Evolutionary conservation across 2,329 filamentous ascomycete species (phyloP).

Genomic region (Atkinsonella hypoxylon): DNA sequence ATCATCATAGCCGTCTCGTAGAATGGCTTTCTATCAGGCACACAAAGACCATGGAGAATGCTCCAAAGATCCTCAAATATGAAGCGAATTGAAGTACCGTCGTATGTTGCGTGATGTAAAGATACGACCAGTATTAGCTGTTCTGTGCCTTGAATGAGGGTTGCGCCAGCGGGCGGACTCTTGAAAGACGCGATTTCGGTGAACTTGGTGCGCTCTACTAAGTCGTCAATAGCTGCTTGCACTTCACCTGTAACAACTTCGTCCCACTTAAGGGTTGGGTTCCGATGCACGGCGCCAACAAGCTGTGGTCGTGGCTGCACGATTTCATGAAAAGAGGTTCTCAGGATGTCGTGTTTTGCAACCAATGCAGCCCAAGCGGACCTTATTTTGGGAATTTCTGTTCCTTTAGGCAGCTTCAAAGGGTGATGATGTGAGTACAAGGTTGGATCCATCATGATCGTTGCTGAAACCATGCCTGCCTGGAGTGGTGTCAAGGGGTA

Average conservation of each 20-base stretch:
- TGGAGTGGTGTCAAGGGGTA: conserved; percentile 16
- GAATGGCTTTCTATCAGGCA: not conserved
- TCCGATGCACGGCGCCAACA: conserved; percentile 5
- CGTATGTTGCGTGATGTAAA: not conserved
- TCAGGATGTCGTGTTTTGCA: conserved; percentile 11
- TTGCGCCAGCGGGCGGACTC: not conserved
- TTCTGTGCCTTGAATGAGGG: not conserved
- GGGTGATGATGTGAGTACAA: conserved; percentile 10
- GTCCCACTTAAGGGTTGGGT: not conserved
- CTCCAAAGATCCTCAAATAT: not conserved
- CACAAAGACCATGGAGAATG: not conserved
- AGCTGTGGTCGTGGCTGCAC: not conserved
- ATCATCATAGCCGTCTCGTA: not conserved
- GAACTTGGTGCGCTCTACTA: not conserved
- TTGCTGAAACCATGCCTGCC: conserved; percentile 10
- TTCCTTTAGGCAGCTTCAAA: conserved; percentile 1
- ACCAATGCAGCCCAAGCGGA: conserved; percentile 10
- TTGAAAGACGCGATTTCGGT: not conserved
- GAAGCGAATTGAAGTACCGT: not conserved
- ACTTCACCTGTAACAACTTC: not conserved
- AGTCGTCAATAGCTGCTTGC: not conserved
- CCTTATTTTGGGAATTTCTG: conserved; percentile 7
- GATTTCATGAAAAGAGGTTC: conserved; percentile 16
- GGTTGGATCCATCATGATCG: conserved; percentile 10
- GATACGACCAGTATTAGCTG: not conserved